These are phyloP conservation scores for Diaporthe sp. DNA, from an alignment of 2,329 filamentous ascomycete species.

Conservation along the genomic window DNA sequence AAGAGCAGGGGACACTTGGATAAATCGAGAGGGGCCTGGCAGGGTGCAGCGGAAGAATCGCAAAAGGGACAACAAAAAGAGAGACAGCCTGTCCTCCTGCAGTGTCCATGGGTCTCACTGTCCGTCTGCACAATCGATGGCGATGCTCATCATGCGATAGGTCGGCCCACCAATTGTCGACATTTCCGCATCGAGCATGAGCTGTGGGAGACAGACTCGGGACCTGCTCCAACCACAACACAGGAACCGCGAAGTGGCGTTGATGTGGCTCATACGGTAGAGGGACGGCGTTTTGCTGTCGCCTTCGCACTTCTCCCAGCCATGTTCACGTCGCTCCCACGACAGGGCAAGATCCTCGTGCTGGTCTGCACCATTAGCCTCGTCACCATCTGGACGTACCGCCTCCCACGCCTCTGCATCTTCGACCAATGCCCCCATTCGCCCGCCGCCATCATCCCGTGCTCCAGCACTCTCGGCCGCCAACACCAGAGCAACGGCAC, in stretches of 20 bases:
- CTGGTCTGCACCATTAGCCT: conserved; percentile 44
- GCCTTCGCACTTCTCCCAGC: background rate
- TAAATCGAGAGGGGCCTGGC: background rate
- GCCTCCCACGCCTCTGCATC: conserved; percentile 45
- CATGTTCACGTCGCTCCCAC: conserved; percentile 38
- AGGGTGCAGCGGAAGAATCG: background rate
- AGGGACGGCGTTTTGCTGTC: background rate
- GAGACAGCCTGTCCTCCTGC: background rate
- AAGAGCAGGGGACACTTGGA: conserved; percentile 5
- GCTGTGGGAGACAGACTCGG: background rate
- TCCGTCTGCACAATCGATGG: background rate
- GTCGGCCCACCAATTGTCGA: background rate
- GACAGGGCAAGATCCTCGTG: conserved; percentile 43
- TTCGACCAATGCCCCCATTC: conserved; percentile 40
- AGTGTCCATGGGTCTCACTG: background rate
- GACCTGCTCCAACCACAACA: background rate
- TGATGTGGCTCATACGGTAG: background rate
- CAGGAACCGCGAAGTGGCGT: background rate
- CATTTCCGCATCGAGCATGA: background rate
- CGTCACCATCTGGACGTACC: conserved; percentile 45
- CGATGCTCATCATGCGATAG: background rate
- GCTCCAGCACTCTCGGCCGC: background rate
- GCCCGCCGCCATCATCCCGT: background rate
- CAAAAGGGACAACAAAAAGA: background rate
- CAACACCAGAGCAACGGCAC: conserved; percentile 27